Evolutionary conservation across 2,329 filamentous ascomycete genomes (phyloP).

Genomic region (Diaporthe aspalathi): DNA sequence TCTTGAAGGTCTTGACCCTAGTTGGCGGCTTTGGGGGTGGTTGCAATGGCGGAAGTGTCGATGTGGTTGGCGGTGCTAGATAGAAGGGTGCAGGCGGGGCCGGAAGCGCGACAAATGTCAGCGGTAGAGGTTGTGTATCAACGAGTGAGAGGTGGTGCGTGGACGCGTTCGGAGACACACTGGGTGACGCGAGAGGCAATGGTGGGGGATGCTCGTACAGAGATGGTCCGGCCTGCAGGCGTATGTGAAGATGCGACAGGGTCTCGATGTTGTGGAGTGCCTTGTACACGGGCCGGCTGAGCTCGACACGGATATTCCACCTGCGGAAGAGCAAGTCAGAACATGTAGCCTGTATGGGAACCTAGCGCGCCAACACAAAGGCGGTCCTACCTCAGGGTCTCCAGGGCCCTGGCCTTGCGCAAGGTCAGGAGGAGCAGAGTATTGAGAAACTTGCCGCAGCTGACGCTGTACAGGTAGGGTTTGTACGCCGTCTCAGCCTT

Average conservation of each 20-base stretch:
- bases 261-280: slow-evolving; percentile 65
- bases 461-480: slow-evolving; percentile 64
- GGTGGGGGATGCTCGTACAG: slow-evolving; percentile 63
- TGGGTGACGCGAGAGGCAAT: slow-evolving; percentile 51
- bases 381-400: slow-evolving; percentile 64
- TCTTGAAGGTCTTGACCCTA: slow-evolving; percentile 51
- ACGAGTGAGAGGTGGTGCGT: slow-evolving; percentile 38
- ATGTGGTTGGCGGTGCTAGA: slow-evolving; percentile 42
- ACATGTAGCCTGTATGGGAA: slow-evolving; percentile 3
- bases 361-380: slow-evolving; percentile 4
- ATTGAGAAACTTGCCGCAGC: slow-evolving; percentile 73
- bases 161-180: slow-evolving; percentile 37
- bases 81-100: slow-evolving; percentile 43
- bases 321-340: slow-evolving; percentile 47
- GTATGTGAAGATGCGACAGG: slow-evolving; percentile 66
- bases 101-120: slow-evolving; percentile 38
- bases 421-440: slow-evolving; percentile 68
- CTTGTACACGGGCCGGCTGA: slow-evolving; percentile 68
- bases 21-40: slow-evolving; percentile 51
- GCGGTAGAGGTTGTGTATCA: slow-evolving; percentile 38
- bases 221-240: slow-evolving; percentile 68
- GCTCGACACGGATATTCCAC: slow-evolving; percentile 74
- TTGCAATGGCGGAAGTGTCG: slow-evolving; percentile 44
- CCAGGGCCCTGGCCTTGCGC: slow-evolving; percentile 65
- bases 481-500: slow-evolving; percentile 67